phyloP scores from a whole-genome alignment of 441 rosid species.

The Gossypium schwendimanii region DNA sequence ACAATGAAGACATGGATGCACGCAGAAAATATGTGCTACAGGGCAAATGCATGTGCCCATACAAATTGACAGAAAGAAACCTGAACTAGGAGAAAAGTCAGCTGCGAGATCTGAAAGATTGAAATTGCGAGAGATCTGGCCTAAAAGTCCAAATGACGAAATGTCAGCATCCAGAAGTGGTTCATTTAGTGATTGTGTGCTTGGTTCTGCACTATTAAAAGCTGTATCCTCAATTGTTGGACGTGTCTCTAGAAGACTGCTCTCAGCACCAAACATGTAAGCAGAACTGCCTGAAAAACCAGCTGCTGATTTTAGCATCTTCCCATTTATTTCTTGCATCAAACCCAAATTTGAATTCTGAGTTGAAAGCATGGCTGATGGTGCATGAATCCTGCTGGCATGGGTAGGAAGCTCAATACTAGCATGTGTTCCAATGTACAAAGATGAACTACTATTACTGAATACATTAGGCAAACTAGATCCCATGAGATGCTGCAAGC shows the following conservation, averaged over 20 bases:
- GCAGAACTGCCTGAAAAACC: constrained; percentile 61
- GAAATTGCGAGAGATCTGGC: constrained; percentile 71
- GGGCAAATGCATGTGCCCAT: constrained; percentile 1
- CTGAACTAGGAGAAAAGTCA: constrained; percentile 82
- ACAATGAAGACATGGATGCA: not conserved
- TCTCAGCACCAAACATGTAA: constrained; percentile 64
- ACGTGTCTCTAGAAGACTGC: constrained; percentile 54
- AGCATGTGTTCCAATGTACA: constrained; percentile 45
- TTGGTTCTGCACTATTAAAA: constrained; percentile 66
- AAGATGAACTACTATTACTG: constrained; percentile 56
- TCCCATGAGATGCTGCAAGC: constrained; percentile 46
- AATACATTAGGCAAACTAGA: constrained; percentile 48
- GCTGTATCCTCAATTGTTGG: constrained; percentile 61
- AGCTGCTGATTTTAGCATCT: constrained; percentile 71
- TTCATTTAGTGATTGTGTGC: constrained; percentile 63
- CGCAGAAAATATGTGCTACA: not conserved
- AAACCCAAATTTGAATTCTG: constrained; percentile 60
- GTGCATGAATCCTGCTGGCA: constrained; percentile 48
- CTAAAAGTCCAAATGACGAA: constrained; percentile 67
- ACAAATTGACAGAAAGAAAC: constrained; percentile 29
- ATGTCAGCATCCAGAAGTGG: constrained; percentile 60
- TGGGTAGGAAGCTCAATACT: constrained; percentile 64
- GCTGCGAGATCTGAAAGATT: constrained; percentile 89
- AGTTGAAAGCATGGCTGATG: constrained; percentile 49
- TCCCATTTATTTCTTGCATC: constrained; percentile 73